These are phyloP conservation scores for Citrus inodora DNA, from an alignment of 345 rosid species.

Conservation along the genomic window DNA sequence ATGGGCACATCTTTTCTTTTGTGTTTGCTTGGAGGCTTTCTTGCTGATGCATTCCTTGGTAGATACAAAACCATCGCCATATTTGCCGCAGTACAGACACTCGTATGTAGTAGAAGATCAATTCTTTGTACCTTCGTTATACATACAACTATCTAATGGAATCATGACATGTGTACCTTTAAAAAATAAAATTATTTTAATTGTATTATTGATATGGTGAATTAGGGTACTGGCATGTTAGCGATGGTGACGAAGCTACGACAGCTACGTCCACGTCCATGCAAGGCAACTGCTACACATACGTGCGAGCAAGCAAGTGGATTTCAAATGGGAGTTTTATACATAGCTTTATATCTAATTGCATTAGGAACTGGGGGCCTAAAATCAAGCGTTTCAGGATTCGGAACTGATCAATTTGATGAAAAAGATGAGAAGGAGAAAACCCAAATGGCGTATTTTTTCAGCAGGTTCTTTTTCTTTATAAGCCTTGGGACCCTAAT, in stretches of 20 bases:
- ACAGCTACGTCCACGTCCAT: conserved; percentile 51
- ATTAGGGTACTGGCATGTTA: conserved; percentile 54
- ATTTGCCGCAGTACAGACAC: conserved; percentile 39
- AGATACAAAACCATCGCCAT: conserved; percentile 57
- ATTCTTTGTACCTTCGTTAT: too few species aligned
- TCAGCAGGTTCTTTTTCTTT: conserved; percentile 60
- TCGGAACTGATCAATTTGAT: conserved; percentile 67
- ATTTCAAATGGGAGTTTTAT: conserved; percentile 54
- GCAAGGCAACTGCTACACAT: conserved; percentile 17
- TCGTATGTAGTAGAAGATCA: conserved; percentile 28
- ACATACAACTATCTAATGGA: too few species aligned
- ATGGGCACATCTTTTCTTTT: conserved; percentile 66
- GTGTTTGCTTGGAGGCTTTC: conserved; percentile 63
- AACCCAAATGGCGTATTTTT: conserved; percentile 57
- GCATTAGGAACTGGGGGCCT: conserved; percentile 72
- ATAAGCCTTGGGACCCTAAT: conserved; percentile 50
- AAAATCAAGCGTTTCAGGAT: conserved; percentile 67
- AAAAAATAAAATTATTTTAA: not conserved
- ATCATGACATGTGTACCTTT: too few species aligned
- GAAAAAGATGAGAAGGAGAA: conserved; percentile 58
- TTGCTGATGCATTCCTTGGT: conserved; percentile 64
- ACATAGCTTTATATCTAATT: conserved; percentile 49
- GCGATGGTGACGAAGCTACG: conserved; percentile 48
- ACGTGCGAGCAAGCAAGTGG: conserved; percentile 42
- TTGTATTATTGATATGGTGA: not conserved